phyloP scores from a whole-genome alignment of 768 basidiomycete genomes.

The Zangia roseola region DNA sequence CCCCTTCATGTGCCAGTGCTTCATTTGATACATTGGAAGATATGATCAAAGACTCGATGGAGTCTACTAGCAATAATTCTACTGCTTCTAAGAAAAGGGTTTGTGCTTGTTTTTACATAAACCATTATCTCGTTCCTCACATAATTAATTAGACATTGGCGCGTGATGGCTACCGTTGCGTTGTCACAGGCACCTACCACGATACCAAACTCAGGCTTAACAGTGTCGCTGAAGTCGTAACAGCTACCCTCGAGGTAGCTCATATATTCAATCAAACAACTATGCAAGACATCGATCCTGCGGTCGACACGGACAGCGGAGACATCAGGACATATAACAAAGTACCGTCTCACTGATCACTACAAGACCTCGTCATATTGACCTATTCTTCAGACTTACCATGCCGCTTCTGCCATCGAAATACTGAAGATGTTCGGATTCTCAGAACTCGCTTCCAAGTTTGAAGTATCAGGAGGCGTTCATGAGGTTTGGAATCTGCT shows the following conservation, averaged over 20 bases:
- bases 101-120: not conserved
- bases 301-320: not conserved
- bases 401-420: not conserved
- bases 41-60: not conserved
- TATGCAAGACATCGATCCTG: not conserved
- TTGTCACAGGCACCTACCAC: not conserved
- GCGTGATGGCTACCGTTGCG: not conserved
- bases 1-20: not conserved
- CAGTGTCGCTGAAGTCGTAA: no score
- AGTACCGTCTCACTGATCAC: not conserved
- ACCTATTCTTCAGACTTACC: not conserved
- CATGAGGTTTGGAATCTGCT: constrained; percentile 1
- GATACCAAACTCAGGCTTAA: no score
- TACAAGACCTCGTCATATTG: not conserved
- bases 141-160: not conserved
- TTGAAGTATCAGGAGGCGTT: not conserved
- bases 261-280: not conserved
- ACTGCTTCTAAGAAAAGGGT: not conserved
- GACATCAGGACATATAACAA: not conserved
- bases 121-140: not conserved
- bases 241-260: not conserved
- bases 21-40: not conserved
- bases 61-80: not conserved
- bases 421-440: not conserved
- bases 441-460: not conserved